phyloP scores from a whole-genome alignment of 768 basidiomycete genomes.

The Crassisporium funariophilum region DNA sequence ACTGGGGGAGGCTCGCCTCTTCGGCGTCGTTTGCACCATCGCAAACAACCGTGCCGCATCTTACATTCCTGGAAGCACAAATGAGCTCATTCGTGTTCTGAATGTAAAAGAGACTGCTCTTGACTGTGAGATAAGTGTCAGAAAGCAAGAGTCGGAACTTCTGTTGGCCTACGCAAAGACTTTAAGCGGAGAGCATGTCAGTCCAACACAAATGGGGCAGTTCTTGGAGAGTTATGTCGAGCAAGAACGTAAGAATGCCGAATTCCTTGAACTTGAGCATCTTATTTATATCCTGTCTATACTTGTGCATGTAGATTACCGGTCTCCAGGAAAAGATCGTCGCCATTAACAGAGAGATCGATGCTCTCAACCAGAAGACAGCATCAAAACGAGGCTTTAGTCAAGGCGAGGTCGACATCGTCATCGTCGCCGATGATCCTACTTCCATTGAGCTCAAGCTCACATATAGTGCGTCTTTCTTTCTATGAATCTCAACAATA shows the following conservation, averaged over 20 bases:
- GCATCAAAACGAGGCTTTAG: constrained; percentile 36
- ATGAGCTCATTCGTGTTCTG: constrained; percentile 40
- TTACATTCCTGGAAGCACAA: constrained; percentile 22
- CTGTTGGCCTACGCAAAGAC: constrained; percentile 47
- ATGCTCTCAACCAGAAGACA: constrained; percentile 32
- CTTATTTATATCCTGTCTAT: too few species aligned
- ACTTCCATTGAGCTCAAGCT: constrained; percentile 45
- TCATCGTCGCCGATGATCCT: constrained; percentile 42
- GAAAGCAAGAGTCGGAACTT: constrained; percentile 42
- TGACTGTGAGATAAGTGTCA: constrained; percentile 38
- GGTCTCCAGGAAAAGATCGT: constrained; percentile 44
- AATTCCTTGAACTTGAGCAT: too few species aligned
- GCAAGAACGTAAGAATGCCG: constrained; percentile 36
- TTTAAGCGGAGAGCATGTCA: constrained; percentile 44
- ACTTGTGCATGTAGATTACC: constrained; percentile 32
- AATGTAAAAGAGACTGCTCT: constrained; percentile 36
- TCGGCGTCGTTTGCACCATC: constrained; percentile 56
- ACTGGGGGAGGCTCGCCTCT: constrained; percentile 47
- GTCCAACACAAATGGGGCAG: constrained; percentile 35
- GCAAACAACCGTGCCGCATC: constrained; percentile 18
- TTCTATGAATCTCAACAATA: not conserved
- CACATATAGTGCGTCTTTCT: constrained; percentile 48
- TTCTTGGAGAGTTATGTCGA: constrained; percentile 47
- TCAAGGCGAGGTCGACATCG: constrained; percentile 40
- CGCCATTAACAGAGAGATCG: constrained; percentile 40